Percentiles rank a stretch among this genome's conserved stretches.
phyloP scores from a whole-genome alignment of 2,329 filamentous ascomycete genomes.

The Penicillium sp. region DNA sequence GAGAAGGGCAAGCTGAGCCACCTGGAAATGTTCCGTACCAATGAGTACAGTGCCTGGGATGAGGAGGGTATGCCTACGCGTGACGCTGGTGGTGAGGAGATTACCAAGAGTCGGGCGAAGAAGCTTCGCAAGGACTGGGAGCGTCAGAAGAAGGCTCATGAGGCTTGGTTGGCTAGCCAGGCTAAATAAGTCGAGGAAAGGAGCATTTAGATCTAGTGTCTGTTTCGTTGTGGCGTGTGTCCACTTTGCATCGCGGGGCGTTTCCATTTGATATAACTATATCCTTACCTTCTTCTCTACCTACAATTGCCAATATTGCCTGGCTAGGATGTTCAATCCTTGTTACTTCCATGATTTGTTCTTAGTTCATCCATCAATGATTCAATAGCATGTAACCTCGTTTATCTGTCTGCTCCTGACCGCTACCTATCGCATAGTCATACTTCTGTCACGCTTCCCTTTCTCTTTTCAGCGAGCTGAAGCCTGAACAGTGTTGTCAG shows the following conservation, averaged over 20 bases:
- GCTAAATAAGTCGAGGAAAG: constrained; percentile 19
- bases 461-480: too few species aligned
- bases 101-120: constrained; percentile 75
- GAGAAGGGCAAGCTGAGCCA: constrained; percentile 58
- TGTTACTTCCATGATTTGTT: too few species aligned
- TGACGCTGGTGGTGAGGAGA: constrained; percentile 71
- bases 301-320: constrained; percentile 7
- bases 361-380: too few species aligned
- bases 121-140: constrained; percentile 88
- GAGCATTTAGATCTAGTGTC: constrained; percentile 3
- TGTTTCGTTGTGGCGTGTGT: constrained; percentile 4
- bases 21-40: constrained; percentile 55
- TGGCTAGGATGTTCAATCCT: neutral
- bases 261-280: constrained; percentile 16
- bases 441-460: neutral
- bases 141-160: constrained; percentile 68
- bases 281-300: constrained; percentile 5
- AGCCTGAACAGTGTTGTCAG: too few species aligned
- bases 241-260: constrained; percentile 22
- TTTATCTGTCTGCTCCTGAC: neutral
- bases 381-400: too few species aligned
- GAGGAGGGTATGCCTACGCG: constrained; percentile 74
- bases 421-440: neutral
- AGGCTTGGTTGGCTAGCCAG: constrained; percentile 26
- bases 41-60: constrained; percentile 74